Percentiles rank a stretch among this genome's conserved stretches.
Conservation (phyloP, 257 asterid species). For the Nyctanthes arbortristis region DNA sequence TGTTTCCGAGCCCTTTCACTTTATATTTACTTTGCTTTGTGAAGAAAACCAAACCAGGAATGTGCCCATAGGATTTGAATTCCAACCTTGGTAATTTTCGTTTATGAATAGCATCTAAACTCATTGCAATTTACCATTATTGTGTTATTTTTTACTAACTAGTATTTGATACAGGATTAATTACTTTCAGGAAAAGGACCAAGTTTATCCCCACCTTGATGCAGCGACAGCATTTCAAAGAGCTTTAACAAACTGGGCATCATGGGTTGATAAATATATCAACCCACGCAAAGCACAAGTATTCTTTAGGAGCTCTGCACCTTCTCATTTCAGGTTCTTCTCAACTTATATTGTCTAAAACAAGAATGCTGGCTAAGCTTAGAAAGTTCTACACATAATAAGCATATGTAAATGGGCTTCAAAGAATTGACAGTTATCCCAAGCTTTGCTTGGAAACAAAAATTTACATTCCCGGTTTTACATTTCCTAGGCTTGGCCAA, state of each 20-base stretch:
- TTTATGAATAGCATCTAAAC: background rate
- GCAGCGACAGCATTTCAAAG: conserved; percentile 62
- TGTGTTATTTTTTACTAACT: conserved; percentile 7
- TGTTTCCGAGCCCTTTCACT: background rate
- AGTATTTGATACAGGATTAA: conserved; percentile 55
- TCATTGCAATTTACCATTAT: background rate
- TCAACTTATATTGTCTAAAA: background rate
- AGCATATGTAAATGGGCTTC: too few species aligned
- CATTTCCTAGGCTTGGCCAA: background rate
- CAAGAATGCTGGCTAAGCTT: background rate
- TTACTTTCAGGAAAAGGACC: conserved; percentile 83
- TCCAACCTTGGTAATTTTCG: too few species aligned
- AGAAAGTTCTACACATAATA: background rate
- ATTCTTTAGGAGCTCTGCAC: conserved; percentile 90
- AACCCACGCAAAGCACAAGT: conserved; percentile 63
- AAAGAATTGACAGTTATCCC: too few species aligned
- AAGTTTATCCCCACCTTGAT: conserved; percentile 70
- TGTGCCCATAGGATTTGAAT: background rate
- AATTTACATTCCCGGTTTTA: background rate
- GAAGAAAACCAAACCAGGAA: background rate
- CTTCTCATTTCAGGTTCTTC: conserved; percentile 90
- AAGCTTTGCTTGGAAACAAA: background rate
- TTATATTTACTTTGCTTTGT: background rate
- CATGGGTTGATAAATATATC: conserved; percentile 77
- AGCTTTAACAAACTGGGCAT: conserved; percentile 78